Evolutionary conservation across 2,329 filamentous ascomycete species (phyloP), one percentile per base, ranked within the genome.

Genomic region (Fusarium chuoi): DNA sequence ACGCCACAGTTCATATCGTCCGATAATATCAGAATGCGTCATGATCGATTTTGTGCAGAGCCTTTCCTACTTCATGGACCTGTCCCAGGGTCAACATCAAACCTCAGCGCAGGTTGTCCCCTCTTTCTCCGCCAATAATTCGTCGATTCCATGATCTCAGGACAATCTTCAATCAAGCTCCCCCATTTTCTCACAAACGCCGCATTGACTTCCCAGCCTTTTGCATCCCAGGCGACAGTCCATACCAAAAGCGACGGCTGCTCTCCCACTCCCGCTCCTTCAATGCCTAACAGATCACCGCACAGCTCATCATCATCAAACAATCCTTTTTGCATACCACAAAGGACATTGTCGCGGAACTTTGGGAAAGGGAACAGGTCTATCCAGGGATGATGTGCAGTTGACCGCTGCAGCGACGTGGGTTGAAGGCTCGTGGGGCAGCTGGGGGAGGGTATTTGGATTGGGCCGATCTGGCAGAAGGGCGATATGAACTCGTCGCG

Each of bases 31-130:
- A 13, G 20, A 10, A n/a, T 2, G 4, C 7, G 7, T 7, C 26
- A 3, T 7, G 3, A 8, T 12, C 20, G 14, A 10, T 2, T 5
- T 10, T 3, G 8, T 15, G 24, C 6, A 28, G 9, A 11, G 15
- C 11, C 3, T 18, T 33, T 12, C 10, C 10, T 30, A 13, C 5
- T 13, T 30, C 20, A 30, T 18, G 5, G 22, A 6, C 46, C 22
- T 3, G 10, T 10, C 8, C 6, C 13, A 4, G 18, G 7, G 17
- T 30, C 20, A 28, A 18, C 4, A 41, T 7, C 36, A n/a, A 55
- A 30, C 3, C 5, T 55, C 52, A 55, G 13, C 15, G 7, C 11
- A 14, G 7, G 0, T 7, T 41, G 36, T n/a, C 35, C 36, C 26
- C 24, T 30, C 22, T 14, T 41, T 7, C 6, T 18, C 15, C 52